Evolutionary conservation across 2,329 filamentous ascomycete genomes (phyloP).

Genomic region (Penicillium vulpinum): DNA sequence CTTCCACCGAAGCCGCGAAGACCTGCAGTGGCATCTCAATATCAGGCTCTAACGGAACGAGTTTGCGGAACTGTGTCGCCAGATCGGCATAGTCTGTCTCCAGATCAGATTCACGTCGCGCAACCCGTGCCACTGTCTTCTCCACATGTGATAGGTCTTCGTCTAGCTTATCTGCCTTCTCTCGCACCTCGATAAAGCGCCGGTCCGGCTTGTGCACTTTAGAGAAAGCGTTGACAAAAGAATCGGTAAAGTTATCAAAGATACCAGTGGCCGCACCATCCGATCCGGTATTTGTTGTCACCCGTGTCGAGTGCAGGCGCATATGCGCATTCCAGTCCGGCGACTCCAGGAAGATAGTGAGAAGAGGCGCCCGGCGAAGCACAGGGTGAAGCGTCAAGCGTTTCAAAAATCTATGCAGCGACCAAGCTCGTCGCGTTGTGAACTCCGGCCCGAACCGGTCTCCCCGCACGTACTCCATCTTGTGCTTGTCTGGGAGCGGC

Average conservation of each 20-base stretch:
- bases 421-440: conserved; percentile 82
- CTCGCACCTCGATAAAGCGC: conserved; percentile 89
- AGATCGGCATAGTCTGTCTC: conserved; percentile 87
- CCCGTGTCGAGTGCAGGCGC: conserved; percentile 71
- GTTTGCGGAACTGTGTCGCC: conserved; percentile 90
- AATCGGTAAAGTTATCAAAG: conserved; percentile 93
- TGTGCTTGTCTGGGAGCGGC: conserved; percentile 95
- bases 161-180: conserved; percentile 89
- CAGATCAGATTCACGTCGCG: conserved; percentile 81
- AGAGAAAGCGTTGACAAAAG: conserved; percentile 93
- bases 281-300: conserved; percentile 51
- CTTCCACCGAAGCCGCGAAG: conserved; percentile 83
- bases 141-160: conserved; percentile 91
- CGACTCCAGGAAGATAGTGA: conserved; percentile 89
- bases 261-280: conserved; percentile 60
- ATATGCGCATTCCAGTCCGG: conserved; percentile 97
- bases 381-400: conserved; percentile 86
- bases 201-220: conserved; percentile 95
- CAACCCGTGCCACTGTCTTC: conserved; percentile 90
- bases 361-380: conserved; percentile 75
- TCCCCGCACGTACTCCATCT: conserved; percentile 97
- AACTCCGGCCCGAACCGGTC: conserved; percentile 95
- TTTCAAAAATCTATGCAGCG: conserved; percentile 84
- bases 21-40: conserved; percentile 79
- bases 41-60: conserved; percentile 83